Evolutionary conservation across 2,329 filamentous ascomycete genomes (phyloP).

Genomic region (Aureobasidium namibiae): DNA sequence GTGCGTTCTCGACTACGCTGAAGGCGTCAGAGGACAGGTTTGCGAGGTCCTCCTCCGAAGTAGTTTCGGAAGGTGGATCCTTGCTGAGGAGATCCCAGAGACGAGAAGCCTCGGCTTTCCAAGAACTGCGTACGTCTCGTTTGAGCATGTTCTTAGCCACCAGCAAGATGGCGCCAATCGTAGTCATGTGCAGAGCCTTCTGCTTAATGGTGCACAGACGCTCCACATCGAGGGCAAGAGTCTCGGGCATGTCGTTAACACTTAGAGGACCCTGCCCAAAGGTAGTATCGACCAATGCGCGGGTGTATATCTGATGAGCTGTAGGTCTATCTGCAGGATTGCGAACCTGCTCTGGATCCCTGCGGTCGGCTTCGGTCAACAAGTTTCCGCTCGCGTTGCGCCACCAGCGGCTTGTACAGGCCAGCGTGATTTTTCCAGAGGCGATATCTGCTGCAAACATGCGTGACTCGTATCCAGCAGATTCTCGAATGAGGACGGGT

Average conservation of each 20-base stretch:
- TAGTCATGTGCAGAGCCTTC: conserved; percentile 58
- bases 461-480: conserved; percentile 65
- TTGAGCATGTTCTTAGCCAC: conserved; percentile 79
- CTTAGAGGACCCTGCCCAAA: conserved; percentile 54
- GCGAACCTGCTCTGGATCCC: conserved; percentile 61
- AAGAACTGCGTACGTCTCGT: conserved; percentile 67
- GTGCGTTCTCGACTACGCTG: conserved; percentile 41
- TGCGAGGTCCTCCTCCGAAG: conserved; percentile 12
- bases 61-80: conserved; percentile 1
- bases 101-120: conserved; percentile 66
- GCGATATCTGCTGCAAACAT: conserved; percentile 60
- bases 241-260: conserved; percentile 58
- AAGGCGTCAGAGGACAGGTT: conserved; percentile 36
- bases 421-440: conserved; percentile 45
- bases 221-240: conserved; percentile 58
- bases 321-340: conserved; percentile 55
- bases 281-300: conserved; percentile 67
- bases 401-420: conserved; percentile 59
- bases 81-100: conserved; percentile 59
- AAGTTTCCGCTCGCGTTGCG: conserved; percentile 55
- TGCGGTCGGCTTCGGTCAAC: conserved; percentile 55
- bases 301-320: conserved; percentile 63
- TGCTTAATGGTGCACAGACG: conserved; percentile 53
- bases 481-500: conserved; percentile 62
- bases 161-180: conserved; percentile 64